Percentiles rank a stretch among this genome's conserved stretches.
phyloP scores from a whole-genome alignment of 495 filamentous ascomycete species.

The Apiosordaria backusii region DNA sequence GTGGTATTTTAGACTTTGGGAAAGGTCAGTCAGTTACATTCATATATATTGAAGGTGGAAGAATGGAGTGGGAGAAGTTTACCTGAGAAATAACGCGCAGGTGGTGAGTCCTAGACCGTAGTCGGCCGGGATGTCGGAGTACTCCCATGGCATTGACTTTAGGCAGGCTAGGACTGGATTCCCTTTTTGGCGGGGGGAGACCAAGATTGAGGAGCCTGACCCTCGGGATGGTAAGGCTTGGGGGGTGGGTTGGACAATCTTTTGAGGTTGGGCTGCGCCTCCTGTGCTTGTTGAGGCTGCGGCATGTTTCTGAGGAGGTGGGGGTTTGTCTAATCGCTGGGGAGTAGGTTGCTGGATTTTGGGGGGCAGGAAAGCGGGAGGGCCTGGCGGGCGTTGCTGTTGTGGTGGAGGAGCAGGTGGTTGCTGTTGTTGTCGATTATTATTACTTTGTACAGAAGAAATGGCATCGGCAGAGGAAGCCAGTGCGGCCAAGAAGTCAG shows the following conservation, averaged over 20 bases:
- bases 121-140: slow-evolving; percentile 89
- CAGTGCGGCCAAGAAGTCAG: slow-evolving; percentile 53
- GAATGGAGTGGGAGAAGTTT: background rate
- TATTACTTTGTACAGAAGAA: background rate
- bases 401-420: background rate
- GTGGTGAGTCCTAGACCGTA: slow-evolving; percentile 86
- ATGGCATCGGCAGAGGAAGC: slow-evolving; percentile 29
- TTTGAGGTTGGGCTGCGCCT: slow-evolving; percentile 34
- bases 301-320: slow-evolving; percentile 22
- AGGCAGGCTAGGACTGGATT: slow-evolving; percentile 88
- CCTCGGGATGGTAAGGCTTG: slow-evolving; percentile 68
- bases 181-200: slow-evolving; percentile 82
- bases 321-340: slow-evolving; percentile 43
- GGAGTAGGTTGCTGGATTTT: slow-evolving; percentile 40
- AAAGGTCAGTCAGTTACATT: too few relatives aligned
- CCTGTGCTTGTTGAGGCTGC: background rate
- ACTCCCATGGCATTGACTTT: slow-evolving; percentile 88
- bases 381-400: slow-evolving; percentile 28
- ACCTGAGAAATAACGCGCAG: slow-evolving; percentile 78
- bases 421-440: background rate
- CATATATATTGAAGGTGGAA: background rate
- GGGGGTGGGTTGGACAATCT: slow-evolving; percentile 81
- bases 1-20: slow-evolving; percentile 83
- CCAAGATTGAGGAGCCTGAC: slow-evolving; percentile 73
- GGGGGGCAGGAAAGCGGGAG: slow-evolving; percentile 27